Base-by-base conservation (phyloP, 768 basidiomycete species). In the Gyrodon lividus region DNA sequence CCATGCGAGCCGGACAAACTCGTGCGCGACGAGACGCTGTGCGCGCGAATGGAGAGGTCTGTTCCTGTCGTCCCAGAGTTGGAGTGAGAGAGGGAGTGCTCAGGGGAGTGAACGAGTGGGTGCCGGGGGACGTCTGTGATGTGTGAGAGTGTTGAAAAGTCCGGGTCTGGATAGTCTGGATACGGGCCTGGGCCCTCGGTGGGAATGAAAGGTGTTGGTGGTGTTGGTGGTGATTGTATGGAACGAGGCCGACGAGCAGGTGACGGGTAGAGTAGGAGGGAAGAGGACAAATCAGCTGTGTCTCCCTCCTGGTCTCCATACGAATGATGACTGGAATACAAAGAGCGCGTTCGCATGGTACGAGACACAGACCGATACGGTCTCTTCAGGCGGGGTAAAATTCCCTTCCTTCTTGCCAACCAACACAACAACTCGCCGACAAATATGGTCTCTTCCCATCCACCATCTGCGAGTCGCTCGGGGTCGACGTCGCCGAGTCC, bases 401-500 rank as follows among this genome's bases (percentile, higher is more conserved):
- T 61, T 1, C 79, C 77, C 35, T 64, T 66, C 50, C 71, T 70
- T 49, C 73, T 70, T 0, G 80, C 86, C 19, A 89, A 75, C 84
- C 84, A 87, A 61, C 86, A 87, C 10, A 90, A 72, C 3, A 89
- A 69, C 61, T 84, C 75, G 0, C 77, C 87, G 9, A 92, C 69
- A 52, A 79, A 85, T 8, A 79, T 71, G n/a, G 81, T 76, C 60
- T 89, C 89, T 16, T 82, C 79, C 76, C 79, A 78, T 45, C 77
- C 80, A 0, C 88, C 87, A 3, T 72, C 67, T 0, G 86, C 88
- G 4, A 91, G 76, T 30, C 73, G 70, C 24, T 79, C 70, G 1
- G 87, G 87, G 52, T 91, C 87, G 31, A 90, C 65, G 30, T 76
- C 73, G 53, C 79, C 79, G 8, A 90, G 72, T 0, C 86, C 87